Evolutionary conservation across 2,329 filamentous ascomycete genomes (phyloP), one percentile per base, ranked within the genome.

Genomic region (Helicocarpus griseus): DNA sequence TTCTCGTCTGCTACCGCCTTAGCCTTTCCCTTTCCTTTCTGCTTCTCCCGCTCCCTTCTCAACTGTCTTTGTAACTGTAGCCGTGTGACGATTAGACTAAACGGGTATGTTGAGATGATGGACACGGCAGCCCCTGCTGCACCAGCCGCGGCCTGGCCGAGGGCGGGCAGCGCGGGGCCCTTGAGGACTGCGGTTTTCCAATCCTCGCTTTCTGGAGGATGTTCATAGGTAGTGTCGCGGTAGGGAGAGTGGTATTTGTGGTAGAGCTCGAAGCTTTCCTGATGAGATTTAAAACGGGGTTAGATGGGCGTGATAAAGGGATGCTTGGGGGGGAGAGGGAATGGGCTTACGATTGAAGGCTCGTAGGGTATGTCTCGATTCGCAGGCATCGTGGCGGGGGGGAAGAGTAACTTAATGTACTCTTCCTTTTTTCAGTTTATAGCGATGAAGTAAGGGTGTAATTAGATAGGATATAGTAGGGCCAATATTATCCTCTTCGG

Each of bases 131-230:
- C 86, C 33, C 88, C 89, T 0, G 83, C 73, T 4, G 87, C 86
- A 48, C 89, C 89, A 3, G 89, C 89, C 29, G 87, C 68, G 50
- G 87, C 89, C 72, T 95, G 89, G 41, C 87, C 86, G 7, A 95
- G 73, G 31, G 88, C 87, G 47, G 87, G 85, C 4, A 93, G 68
- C 0, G 74, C 74, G 21, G 67, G 67, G 1, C 69, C 67, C 2
- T 60, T 61, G 28, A 69, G 57, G n/a, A 63, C 63, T 21, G 60
- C 59, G 17, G 62, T 53, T 53, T 61, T 65, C 62, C 60, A 67
- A 51, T 65, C 61, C 35, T 58, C 62, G 44, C 62, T 19, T n/a
- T 6, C 17, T 7, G 43, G 26, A 14, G 14, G 21, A 14, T 43
- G 28, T 13, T 6, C 22, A 5, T 5, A 3, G 2, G 9, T 60